These are phyloP conservation scores for Solanum chacoense DNA, from an alignment of 305 asterid genomes.

Conservation along the genomic window DNA sequence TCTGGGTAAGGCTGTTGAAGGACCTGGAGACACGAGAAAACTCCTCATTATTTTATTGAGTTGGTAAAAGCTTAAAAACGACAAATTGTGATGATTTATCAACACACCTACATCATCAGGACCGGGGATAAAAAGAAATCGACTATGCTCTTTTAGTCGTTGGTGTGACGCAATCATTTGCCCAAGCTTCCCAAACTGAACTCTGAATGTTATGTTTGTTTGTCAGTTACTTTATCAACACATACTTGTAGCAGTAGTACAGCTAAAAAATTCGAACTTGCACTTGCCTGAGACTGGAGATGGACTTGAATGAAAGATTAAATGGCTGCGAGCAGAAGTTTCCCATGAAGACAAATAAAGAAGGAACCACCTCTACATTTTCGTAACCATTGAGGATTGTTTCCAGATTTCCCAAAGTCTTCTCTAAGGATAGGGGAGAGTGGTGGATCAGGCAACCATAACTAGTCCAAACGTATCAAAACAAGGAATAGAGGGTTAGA, in stretches of 20 bases:
- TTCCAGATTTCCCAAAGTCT: slow-evolving; percentile 81
- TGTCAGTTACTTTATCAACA: slow-evolving; percentile 5
- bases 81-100: slow-evolving; percentile 7
- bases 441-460: slow-evolving; percentile 30
- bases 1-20: slow-evolving; percentile 83
- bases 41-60: background rate
- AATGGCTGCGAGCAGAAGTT: slow-evolving; percentile 90
- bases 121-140: slow-evolving; percentile 89
- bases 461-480: background rate
- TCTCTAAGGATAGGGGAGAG: slow-evolving; percentile 43
- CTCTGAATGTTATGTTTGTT: slow-evolving; percentile 30
- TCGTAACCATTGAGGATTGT: slow-evolving; percentile 71
- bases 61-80: background rate
- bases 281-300: slow-evolving; percentile 64
- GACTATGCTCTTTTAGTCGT: slow-evolving; percentile 59
- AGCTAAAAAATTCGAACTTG: background rate
- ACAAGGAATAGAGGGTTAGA: background rate
- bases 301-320: slow-evolving; percentile 74
- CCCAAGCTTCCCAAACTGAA: slow-evolving; percentile 81
- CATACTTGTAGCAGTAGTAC: slow-evolving; percentile 7
- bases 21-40: slow-evolving; percentile 39
- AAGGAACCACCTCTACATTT: slow-evolving; percentile 69
- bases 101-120: slow-evolving; percentile 86
- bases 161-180: slow-evolving; percentile 67
- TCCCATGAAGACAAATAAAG: slow-evolving; percentile 94